Base-by-base conservation (phyloP, 345 rosid species). In the Clausena lansium region DNA sequence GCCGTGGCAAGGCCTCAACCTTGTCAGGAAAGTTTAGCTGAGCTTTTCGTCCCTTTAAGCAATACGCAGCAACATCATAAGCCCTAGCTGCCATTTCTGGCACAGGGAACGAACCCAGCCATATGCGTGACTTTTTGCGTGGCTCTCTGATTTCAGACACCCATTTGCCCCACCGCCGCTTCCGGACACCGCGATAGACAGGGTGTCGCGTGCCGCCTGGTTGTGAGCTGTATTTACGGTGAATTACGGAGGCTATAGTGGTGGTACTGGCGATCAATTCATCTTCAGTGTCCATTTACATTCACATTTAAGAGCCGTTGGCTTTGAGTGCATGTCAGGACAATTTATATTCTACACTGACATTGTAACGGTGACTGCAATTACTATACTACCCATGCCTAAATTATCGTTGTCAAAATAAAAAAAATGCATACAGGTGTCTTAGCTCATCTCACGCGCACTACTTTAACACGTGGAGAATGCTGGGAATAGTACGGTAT, bases 41-140 rank as follows among this genome's bases (percentile, higher is more conserved):
- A 22, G 98, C 98, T 77, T 90, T 90, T 20, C 88, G 78, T 28
- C 98, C 98, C 62, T 89, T 90, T 11, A 93, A 82, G 75, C 95
- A 90, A 24, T 84, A 85, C 0, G 97, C 98, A 0, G 98, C 98
- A 3, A 89, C 98, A 68, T 92, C 95, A 27, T 94, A 89, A 2
- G 98, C 98, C 77, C 88, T 90, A 1, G 98, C 98, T 0, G 98
- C 98, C 98, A 94, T 92, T 82, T 94, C 95, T 24, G 98, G 98
- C 9, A 74, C 83, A 8, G 98, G 87, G 69, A 92, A 94, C 1
- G 95, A 92, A 70, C 97, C 98, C 5, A 92, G 89, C 98, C 98
- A 94, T 57, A 94, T 94, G 59, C 98, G 86, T 13, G 95, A 87
- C 75, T 92, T 94, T 58, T 94, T 94, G 32, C 92, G 86, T 1